phyloP scores from a whole-genome alignment of 495 filamentous ascomycete genomes.

The Podospora fimiseda region DNA sequence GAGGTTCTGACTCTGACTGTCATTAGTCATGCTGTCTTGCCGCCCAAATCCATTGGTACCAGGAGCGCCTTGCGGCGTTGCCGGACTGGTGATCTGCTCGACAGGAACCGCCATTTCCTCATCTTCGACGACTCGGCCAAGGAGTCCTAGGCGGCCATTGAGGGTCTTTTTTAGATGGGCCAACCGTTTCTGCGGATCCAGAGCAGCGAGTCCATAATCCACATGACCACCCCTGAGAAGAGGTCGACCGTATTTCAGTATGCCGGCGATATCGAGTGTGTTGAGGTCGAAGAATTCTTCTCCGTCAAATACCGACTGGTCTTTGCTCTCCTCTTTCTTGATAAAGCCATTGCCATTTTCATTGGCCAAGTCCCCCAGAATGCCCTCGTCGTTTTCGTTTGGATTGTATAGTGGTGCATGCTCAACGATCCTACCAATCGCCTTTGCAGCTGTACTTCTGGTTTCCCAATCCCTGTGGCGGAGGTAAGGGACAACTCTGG shows the following conservation, averaged over 20 bases:
- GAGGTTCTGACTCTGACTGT: slow-evolving; percentile 30
- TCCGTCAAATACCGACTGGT: slow-evolving; percentile 24
- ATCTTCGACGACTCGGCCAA: slow-evolving; percentile 72
- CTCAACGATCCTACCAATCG: slow-evolving; percentile 84
- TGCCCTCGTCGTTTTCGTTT: slow-evolving; percentile 50
- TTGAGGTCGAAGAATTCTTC: slow-evolving; percentile 65
- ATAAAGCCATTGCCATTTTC: slow-evolving; percentile 32
- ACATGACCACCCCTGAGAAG: slow-evolving; percentile 76
- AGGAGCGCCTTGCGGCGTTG: slow-evolving; percentile 35
- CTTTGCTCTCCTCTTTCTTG: slow-evolving; percentile 49
- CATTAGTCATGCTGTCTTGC: slow-evolving; percentile 27
- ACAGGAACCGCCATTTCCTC: slow-evolving; percentile 57
- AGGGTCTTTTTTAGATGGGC: slow-evolving; percentile 85
- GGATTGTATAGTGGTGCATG: slow-evolving; percentile 86
- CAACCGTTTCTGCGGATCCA: slow-evolving; percentile 75
- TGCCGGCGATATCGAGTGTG: slow-evolving; percentile 66
- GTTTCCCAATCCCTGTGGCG: slow-evolving; percentile 95
- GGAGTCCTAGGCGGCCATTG: slow-evolving; percentile 72
- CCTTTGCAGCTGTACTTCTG: slow-evolving; percentile 80
- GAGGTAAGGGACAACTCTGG: slow-evolving; percentile 88
- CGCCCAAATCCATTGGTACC: slow-evolving; percentile 38
- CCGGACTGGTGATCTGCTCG: slow-evolving; percentile 33
- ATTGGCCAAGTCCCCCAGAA: slow-evolving; percentile 32
- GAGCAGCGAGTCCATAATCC: slow-evolving; percentile 70
- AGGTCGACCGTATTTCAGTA: slow-evolving; percentile 74